A percentile compares a stretch with the other conserved stretches of the same genome.
These are phyloP conservation scores for Vickermania ingenoplastis DNA, from an alignment of 208 protist genomes.

Conservation along the genomic window DNA sequence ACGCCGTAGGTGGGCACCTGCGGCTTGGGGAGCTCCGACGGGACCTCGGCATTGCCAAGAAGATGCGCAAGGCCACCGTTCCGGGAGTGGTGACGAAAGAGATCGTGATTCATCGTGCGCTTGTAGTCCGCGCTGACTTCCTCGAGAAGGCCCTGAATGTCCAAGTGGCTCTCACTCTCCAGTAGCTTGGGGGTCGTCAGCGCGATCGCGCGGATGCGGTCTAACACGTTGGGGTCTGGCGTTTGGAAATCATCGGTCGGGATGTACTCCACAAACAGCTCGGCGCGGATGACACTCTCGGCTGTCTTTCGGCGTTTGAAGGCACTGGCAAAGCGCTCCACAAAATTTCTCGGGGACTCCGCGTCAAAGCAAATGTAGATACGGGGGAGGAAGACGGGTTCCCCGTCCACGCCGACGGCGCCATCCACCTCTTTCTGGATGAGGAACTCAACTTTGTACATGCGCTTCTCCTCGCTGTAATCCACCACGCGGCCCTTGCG, in stretches of 20 bases:
- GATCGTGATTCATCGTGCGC: slow-evolving; percentile 78
- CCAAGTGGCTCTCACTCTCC: slow-evolving; percentile 64
- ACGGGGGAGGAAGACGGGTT: slow-evolving; percentile 36
- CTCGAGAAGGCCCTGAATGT: slow-evolving; percentile 44
- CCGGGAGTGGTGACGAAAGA: slow-evolving; percentile 58
- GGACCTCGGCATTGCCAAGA: slow-evolving; percentile 23
- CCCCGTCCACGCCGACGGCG: slow-evolving; percentile 1
- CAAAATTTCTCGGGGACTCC: slow-evolving; percentile 89
- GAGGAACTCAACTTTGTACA: slow-evolving; percentile 22
- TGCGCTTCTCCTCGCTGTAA: slow-evolving; percentile 19
- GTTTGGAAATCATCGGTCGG: slow-evolving; percentile 86
- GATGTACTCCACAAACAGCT: slow-evolving; percentile 93
- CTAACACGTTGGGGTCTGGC: slow-evolving; percentile 49
- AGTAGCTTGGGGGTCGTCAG: slow-evolving; percentile 66
- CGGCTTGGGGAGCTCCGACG: slow-evolving; percentile 4
- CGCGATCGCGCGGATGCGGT: slow-evolving; percentile 48
- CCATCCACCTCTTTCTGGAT: slow-evolving; percentile 5
- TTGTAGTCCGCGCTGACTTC: slow-evolving; percentile 86
- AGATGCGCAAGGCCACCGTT: slow-evolving; percentile 40
- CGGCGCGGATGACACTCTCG: slow-evolving; percentile 68
- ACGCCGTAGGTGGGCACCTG: slow-evolving; percentile 40
- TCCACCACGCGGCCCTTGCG: slow-evolving; percentile 16
- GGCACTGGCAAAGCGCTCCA: slow-evolving; percentile 78
- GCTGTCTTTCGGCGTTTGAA: slow-evolving; percentile 52
- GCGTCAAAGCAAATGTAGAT: slow-evolving; percentile 89